Evolutionary conservation across 352 stramenopile species (phyloP).

Genomic region (Peronospora tabacina): DNA sequence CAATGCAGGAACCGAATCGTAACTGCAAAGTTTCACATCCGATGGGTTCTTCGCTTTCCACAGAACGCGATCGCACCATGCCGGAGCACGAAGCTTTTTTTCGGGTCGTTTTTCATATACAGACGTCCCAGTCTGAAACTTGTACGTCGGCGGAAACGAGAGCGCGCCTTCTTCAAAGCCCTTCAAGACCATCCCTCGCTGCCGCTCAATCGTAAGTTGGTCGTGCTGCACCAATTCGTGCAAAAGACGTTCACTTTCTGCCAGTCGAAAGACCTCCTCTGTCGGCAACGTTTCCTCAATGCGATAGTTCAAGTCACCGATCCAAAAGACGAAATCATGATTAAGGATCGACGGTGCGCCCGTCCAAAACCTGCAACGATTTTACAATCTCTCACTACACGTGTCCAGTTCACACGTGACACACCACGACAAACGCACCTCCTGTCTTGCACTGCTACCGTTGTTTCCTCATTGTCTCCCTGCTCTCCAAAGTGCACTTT

Average conservation of each 20-base stretch:
- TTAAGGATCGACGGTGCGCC: constrained; percentile 84
- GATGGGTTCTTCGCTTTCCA: constrained; percentile 59
- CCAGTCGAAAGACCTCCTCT: constrained; percentile 64
- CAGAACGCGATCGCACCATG: constrained; percentile 91
- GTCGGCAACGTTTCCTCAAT: constrained; percentile 72
- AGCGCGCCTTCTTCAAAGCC: constrained; percentile 89
- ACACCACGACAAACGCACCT: constrained; percentile 13
- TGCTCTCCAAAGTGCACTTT: constrained; percentile 91
- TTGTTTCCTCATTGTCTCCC: constrained; percentile 12
- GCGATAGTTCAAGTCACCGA: constrained; percentile 89
- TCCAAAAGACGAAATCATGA: constrained; percentile 99
- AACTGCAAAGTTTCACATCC: constrained; percentile 69
- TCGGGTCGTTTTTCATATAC: constrained; percentile 96
- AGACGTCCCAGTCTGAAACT: constrained; percentile 94
- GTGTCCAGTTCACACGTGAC: not conserved
- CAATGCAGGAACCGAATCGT: constrained; percentile 84
- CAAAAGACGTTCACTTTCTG: constrained; percentile 34
- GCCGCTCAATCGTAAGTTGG: constrained; percentile 65
- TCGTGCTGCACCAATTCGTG: constrained; percentile 38
- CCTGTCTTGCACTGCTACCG: constrained; percentile 22
- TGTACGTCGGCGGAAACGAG: constrained; percentile 95
- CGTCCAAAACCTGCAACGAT: constrained; percentile 35
- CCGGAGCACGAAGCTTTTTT: constrained; percentile 97
- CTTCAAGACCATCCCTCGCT: constrained; percentile 68
- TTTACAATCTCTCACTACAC: constrained; percentile 3